A percentile compares a stretch with the other conserved stretches of the same genome.
phyloP scores from a whole-genome alignment of 768 basidiomycete genomes.

The Gloeostereum incarnatum region DNA sequence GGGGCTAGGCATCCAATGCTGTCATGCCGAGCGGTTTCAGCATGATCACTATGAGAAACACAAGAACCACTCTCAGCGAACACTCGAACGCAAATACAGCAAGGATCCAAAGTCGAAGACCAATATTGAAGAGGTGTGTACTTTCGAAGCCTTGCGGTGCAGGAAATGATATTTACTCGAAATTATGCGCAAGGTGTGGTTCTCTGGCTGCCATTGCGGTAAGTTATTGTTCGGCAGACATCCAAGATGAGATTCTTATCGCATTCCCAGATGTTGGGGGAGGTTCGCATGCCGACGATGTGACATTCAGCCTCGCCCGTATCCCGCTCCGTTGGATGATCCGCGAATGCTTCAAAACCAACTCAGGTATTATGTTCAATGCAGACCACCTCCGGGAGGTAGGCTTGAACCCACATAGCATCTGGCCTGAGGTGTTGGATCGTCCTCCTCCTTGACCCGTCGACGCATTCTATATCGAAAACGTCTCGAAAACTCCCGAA shows the following conservation, averaged over 20 bases:
- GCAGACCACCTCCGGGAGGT: conserved; percentile 27
- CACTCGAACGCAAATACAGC: conserved; percentile 2
- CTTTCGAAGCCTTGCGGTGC: conserved; percentile 1
- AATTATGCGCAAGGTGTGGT: conserved; percentile 18
- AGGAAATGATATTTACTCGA: background rate
- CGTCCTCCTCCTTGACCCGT: conserved; percentile 26
- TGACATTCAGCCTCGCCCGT: conserved; percentile 31
- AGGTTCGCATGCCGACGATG: conserved; percentile 33
- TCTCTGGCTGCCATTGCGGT: conserved; percentile 21
- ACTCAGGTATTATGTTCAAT: conserved; percentile 53
- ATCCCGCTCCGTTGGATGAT: conserved; percentile 63
- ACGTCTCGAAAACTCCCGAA: conserved; percentile 8
- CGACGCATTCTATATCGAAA: conserved; percentile 11
- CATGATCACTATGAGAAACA: background rate
- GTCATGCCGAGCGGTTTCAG: background rate
- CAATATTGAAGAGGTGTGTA: conserved; percentile 18
- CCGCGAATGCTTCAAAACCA: conserved; percentile 48
- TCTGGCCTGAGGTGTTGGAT: conserved; percentile 30
- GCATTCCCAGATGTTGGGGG: conserved; percentile 43
- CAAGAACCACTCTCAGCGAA: background rate
- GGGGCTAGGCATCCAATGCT: background rate
- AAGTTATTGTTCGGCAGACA: conserved; percentile 1
- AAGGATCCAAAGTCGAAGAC: conserved; percentile 9
- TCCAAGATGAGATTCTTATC: background rate
- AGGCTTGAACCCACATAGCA: conserved; percentile 36